These are phyloP conservation scores for Plasmodium knowlesi DNA, from an alignment of 169 alveolate species.

Conservation along the genomic window DNA sequence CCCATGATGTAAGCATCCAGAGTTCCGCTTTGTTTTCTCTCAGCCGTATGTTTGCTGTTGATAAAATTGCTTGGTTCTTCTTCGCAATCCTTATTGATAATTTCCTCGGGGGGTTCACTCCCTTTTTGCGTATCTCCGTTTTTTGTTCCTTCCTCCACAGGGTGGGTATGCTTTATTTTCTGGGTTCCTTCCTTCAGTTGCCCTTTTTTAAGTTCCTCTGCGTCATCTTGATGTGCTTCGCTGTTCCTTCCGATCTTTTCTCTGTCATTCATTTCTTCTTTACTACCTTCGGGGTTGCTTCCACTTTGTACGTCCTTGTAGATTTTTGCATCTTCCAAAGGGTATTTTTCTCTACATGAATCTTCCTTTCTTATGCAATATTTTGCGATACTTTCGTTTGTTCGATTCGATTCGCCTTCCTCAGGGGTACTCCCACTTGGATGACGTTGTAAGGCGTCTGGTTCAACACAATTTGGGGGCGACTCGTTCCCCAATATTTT, in stretches of 20 bases:
- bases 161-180: background rate
- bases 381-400: background rate
- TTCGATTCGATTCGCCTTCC: background rate
- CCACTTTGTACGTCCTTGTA: background rate
- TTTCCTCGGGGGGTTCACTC: background rate
- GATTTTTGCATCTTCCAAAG: background rate
- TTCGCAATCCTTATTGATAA: slow-evolving; percentile 1
- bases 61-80: background rate
- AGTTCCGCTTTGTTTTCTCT: background rate
- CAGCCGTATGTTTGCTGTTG: background rate
- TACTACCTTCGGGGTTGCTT: background rate
- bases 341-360: background rate
- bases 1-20: background rate
- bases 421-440: background rate
- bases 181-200: background rate
- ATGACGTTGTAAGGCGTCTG: background rate
- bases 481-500: background rate
- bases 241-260: background rate
- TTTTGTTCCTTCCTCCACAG: background rate
- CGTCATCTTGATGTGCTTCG: background rate
- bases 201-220: background rate
- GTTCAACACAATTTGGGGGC: background rate
- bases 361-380: background rate
- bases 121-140: background rate
- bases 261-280: background rate